Base-by-base conservation (phyloP, 768 basidiomycete genomes). In the Pulveroboletus sp. region DNA sequence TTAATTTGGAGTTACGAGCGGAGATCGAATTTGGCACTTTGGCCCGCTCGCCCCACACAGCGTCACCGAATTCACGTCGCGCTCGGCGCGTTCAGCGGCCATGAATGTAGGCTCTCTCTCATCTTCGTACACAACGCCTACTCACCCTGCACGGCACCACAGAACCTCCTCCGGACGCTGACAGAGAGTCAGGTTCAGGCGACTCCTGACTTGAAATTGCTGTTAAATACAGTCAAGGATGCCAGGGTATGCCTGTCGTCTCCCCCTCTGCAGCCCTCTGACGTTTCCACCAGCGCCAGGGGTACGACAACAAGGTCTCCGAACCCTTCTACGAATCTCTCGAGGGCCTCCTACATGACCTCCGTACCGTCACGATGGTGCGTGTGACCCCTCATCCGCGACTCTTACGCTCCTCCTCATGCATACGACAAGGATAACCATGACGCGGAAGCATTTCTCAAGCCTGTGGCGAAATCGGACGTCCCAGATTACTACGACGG, bases 241-340 rank as follows among this genome's bases (percentile, higher is more conserved):
- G 81, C 79, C 62, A 83, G 92, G 72, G 93, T 94, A 71, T 69
- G 90, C 17, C 51, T 51, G 46, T 43, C 63, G 49, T 53, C 42
- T 42, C 54, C 46, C n/a, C 53, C 36, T 22, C 56, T 50, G 1
- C 39, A 7, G 7, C 9, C 16, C 3, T 13, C 51, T 63, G 67
- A 71, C 66, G 9, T 62, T 31, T 36, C 0, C n/a, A 7, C 70
- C 59, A 79, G 75, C 58, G 71, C 48, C 70, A 73, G 61, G 65
- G 67, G 40, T 72, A 81, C 55, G 88, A 90, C 63, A 65, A 72
- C 32, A 90, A 91, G 66, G 76, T 85, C 17, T 78, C 85, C 14
- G 93, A 96, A 63, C 83, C 87, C 14, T 99, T 97, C 75, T 93
- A 90, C 58, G 95, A 97, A 54, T 89, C 90, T 1, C 76, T 98